phyloP scores from a whole-genome alignment of 192 early-diverging fungal species.

The Blastocladiella britannica region DNA sequence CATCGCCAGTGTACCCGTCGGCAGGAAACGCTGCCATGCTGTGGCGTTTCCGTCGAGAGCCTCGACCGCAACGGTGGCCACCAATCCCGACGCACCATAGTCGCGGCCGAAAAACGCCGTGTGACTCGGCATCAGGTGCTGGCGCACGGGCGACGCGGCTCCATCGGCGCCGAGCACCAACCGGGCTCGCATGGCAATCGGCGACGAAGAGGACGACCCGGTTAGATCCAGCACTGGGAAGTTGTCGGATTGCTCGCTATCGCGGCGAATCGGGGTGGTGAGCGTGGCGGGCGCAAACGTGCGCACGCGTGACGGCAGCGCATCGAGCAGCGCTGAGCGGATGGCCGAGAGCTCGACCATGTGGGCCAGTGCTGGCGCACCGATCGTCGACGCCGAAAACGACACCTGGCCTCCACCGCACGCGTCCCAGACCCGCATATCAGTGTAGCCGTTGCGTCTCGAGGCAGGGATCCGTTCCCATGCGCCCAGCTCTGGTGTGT shows the following conservation, averaged over 20 bases:
- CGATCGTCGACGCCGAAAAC: neutral
- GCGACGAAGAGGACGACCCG: too few relatives aligned
- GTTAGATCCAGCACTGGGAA: neutral
- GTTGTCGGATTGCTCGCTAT: neutral
- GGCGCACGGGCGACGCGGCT: slow-evolving; percentile 62
- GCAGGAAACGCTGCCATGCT: slow-evolving; percentile 88
- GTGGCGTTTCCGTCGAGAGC: slow-evolving; percentile 25
- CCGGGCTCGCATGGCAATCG: neutral
- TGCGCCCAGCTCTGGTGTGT: neutral
- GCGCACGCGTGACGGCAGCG: too few relatives aligned
- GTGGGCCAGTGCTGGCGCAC: neutral
- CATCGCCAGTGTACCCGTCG: slow-evolving; percentile 78
- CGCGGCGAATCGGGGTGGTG: neutral
- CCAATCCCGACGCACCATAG: slow-evolving; percentile 67
- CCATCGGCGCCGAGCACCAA: slow-evolving; percentile 65
- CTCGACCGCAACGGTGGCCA: slow-evolving; percentile 58
- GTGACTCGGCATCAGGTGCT: slow-evolving; percentile 41
- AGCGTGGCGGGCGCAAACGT: neutral
- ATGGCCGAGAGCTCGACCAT: neutral
- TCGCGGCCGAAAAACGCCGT: slow-evolving; percentile 73
- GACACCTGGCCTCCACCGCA: neutral
- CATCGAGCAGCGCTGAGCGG: neutral
- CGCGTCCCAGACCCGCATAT: neutral
- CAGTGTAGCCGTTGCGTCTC: neutral
- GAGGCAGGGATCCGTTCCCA: neutral